Evolutionary conservation across 2,329 filamentous ascomycete species (phyloP).

Genomic region (Teratosphaeria epicoccoides): DNA sequence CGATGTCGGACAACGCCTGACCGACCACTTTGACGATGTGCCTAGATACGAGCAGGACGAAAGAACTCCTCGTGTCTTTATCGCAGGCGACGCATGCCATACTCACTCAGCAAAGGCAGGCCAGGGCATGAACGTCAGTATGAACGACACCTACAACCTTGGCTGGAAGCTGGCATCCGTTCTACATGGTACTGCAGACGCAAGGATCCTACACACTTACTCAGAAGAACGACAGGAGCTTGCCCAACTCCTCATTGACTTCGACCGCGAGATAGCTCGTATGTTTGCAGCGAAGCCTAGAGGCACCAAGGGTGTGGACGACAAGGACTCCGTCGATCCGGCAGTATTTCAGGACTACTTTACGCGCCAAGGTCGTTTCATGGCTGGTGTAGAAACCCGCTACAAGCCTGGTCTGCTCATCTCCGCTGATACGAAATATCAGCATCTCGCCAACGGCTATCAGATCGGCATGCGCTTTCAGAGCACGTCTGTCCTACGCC

Average conservation of each 20-base stretch:
- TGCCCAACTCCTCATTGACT: constrained; percentile 54
- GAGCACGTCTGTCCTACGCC: constrained; percentile 22
- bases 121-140: constrained; percentile 62
- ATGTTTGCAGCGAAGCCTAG: constrained; percentile 35
- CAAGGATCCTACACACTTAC: constrained; percentile 40
- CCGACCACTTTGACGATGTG: constrained; percentile 56
- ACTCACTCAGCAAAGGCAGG: constrained; percentile 52
- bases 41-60: constrained; percentile 44
- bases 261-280: constrained; percentile 39
- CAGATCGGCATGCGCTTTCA: constrained; percentile 25
- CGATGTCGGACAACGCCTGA: constrained; percentile 44
- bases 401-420: constrained; percentile 20
- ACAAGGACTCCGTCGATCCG: constrained; percentile 23
- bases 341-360: constrained; percentile 25
- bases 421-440: constrained; percentile 12
- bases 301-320: constrained; percentile 10
- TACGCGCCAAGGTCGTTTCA: constrained; percentile 22
- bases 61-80: constrained; percentile 49
- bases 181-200: constrained; percentile 25
- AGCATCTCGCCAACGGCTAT: constrained; percentile 22
- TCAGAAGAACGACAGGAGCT: constrained; percentile 46
- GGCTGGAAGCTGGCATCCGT: constrained; percentile 47
- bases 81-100: constrained; percentile 54
- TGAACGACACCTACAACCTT: constrained; percentile 55
- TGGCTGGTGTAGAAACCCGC: constrained; percentile 23